phyloP scores from a whole-genome alignment of 331 rosid species.

The Cydonia oblonga region DNA sequence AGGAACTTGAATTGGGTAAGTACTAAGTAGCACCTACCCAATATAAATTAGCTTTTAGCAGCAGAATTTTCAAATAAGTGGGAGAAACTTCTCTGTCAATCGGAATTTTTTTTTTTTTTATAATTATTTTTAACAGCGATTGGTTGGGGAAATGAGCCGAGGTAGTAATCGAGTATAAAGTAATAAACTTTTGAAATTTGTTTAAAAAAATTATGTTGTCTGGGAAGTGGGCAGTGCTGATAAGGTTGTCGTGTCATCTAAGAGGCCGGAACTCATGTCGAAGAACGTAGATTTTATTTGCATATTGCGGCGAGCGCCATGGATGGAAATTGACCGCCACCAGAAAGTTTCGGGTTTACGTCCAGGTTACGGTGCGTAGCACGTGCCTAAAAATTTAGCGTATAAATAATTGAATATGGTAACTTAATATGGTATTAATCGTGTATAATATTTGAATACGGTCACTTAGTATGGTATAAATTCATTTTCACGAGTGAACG shows the following conservation, averaged over 20 bases:
- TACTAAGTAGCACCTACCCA: neutral
- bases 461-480: too few species aligned
- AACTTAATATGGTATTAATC: too few species aligned
- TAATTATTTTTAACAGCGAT: too few species aligned
- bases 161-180: neutral
- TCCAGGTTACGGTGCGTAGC: too few species aligned
- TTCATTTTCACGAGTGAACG: too few species aligned
- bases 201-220: neutral
- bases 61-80: neutral
- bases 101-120: neutral
- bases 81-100: slow-evolving; percentile 17
- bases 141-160: neutral
- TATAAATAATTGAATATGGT: too few species aligned
- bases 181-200: neutral
- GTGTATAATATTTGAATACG: too few species aligned
- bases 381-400: too few species aligned
- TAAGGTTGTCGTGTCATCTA: neutral
- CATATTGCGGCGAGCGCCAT: too few species aligned
- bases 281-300: neutral
- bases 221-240: neutral
- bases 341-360: too few species aligned
- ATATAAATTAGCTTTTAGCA: neutral
- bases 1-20: slow-evolving; percentile 2
- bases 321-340: too few species aligned
- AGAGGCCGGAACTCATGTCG: neutral